Base-by-base conservation (phyloP, 2,329 filamentous ascomycete species). In the Huntiella abstrusa region DNA sequence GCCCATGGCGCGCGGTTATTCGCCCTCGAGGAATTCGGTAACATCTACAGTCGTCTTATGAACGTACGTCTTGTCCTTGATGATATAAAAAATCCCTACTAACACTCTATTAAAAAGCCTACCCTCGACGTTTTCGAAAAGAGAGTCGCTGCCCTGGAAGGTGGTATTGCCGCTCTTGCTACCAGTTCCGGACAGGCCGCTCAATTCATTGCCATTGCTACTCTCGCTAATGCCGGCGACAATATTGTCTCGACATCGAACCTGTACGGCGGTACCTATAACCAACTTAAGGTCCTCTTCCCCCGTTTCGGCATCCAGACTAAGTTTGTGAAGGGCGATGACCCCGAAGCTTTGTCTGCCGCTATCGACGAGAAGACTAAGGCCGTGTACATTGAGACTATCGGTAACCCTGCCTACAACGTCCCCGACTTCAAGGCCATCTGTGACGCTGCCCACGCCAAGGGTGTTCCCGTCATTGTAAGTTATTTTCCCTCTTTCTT, bases 51-150 rank as follows among this genome's bases (percentile, higher is more conserved):
- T 61, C 84, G 91, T 53, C 86, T 98, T 56, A 85, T 83, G 81
- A 95, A 96, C 64, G 83, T 85, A 58, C 58, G 74, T 12, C 8
- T 11, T 35, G 8, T 5, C 10, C 10, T 12, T 5, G n/a, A 5
- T 15, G 7, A 15, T 12, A 34, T 10, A 19, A 12, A n/a, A 16
- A 13, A 15, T 11, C 34, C 6, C 33, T 16, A 32, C 12, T 43
- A 11, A 4, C 22, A 4, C 22, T 10, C 12, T 13, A 17, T 16
- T 4, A 13, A n/a, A 36, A 53, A 85, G 80, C 87, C 88, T 2
- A 96, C 88, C 0, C 81, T 88, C 54, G 88, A 92, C 62, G 88
- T 96, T 22, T 88, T 98, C 53, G 91, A 98, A 66, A 92, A 95
- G 69, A 78, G 88, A 51, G 82, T 95, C 43, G 87, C 88, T n/a